These are phyloP conservation scores for Chrysanthemum seticuspe DNA, from an alignment of 129 eudicot species.

Conservation along the genomic window DNA sequence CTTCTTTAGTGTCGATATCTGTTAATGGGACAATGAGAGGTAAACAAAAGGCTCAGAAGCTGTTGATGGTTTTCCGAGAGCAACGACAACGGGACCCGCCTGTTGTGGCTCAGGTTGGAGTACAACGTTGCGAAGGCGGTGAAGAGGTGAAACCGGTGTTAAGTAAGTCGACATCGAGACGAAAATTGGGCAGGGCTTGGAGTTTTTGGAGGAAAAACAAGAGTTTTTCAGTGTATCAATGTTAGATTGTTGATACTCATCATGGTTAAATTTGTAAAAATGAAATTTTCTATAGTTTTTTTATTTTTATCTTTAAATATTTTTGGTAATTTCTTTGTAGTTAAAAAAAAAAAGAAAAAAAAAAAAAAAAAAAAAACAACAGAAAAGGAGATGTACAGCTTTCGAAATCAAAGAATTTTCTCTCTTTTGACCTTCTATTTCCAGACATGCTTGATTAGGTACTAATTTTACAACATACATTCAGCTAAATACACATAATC, in stretches of 20 bases:
- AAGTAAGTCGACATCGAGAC: slow-evolving; percentile 62
- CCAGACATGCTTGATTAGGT: neutral
- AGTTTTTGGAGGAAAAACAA: slow-evolving; percentile 86
- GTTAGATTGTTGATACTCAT: slow-evolving; percentile 33
- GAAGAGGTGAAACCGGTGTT: slow-evolving; percentile 47
- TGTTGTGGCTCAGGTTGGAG: slow-evolving; percentile 32
- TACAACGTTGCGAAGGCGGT: slow-evolving; percentile 35
- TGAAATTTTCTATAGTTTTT: neutral
- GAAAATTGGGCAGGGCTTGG: slow-evolving; percentile 54
- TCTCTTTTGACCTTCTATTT: slow-evolving; percentile 13
- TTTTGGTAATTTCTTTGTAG: slow-evolving; percentile 13
- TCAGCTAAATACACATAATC: too few species aligned
- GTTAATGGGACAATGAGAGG: slow-evolving; percentile 93
- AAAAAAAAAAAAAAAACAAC: neutral
- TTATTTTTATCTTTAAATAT: neutral
- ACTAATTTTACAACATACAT: neutral
- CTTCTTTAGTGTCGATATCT: slow-evolving; percentile 84
- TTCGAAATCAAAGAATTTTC: slow-evolving; percentile 30
- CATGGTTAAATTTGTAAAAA: slow-evolving; percentile 40
- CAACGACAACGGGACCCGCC: slow-evolving; percentile 88
- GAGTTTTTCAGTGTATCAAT: slow-evolving; percentile 71
- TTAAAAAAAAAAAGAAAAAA: too few species aligned
- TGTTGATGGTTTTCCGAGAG: slow-evolving; percentile 86
- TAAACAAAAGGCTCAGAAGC: slow-evolving; percentile 88
- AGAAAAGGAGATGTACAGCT: slow-evolving; percentile 52